Conservation (phyloP, 306 rosid species). For the Medicago arabica region DNA sequence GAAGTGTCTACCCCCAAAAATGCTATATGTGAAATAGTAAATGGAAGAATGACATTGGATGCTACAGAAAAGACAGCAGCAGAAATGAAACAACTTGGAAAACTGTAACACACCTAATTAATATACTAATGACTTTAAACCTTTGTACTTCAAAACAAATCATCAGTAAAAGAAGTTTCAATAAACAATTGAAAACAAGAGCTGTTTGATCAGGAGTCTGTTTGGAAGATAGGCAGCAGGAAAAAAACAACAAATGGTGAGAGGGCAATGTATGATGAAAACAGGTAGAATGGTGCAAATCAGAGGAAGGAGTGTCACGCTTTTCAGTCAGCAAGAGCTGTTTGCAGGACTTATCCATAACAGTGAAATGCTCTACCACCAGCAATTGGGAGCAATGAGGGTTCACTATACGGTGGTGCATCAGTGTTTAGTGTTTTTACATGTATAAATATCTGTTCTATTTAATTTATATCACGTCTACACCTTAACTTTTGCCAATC, state of each 20-base stretch:
- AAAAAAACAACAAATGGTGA: neutral
- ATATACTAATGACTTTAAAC: neutral
- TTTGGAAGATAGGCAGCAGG: neutral
- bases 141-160: slow-evolving; percentile 1
- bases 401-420: neutral
- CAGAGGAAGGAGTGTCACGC: neutral
- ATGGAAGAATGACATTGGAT: neutral
- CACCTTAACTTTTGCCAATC: neutral
- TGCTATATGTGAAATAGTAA: slow-evolving; percentile 10
- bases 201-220: neutral
- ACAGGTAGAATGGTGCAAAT: neutral
- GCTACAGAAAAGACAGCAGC: slow-evolving; percentile 29
- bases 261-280: slow-evolving; percentile 1
- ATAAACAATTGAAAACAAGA: neutral
- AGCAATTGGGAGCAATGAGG: neutral
- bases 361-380: slow-evolving; percentile 14
- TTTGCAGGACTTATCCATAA: neutral
- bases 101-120: slow-evolving; percentile 24
- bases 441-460: neutral
- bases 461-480: neutral
- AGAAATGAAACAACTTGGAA: slow-evolving; percentile 7
- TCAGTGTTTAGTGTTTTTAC: neutral
- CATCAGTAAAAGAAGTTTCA: slow-evolving; percentile 13
- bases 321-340: neutral
- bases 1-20: slow-evolving; percentile 14